A percentile compares a stretch with the other conserved stretches of the same genome.
These are phyloP conservation scores for Phaeophleospora eucalypticola DNA, from an alignment of 2,329 filamentous ascomycete genomes.

Conservation along the genomic window DNA sequence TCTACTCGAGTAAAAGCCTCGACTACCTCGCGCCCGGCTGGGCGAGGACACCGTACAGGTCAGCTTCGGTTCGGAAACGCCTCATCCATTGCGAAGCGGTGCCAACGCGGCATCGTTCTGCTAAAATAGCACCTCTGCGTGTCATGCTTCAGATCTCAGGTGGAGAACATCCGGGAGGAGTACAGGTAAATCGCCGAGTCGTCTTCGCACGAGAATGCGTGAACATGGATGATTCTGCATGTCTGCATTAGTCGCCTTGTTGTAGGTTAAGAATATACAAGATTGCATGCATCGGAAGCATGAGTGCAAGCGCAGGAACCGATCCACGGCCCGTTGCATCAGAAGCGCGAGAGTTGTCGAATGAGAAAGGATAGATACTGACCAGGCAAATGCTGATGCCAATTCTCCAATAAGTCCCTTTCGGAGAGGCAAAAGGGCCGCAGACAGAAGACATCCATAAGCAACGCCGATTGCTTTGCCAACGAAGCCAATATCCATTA, in stretches of 20 bases:
- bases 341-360: neutral
- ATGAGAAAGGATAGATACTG: neutral
- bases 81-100: neutral
- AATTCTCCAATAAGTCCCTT: neutral
- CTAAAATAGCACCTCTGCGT: neutral
- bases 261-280: neutral
- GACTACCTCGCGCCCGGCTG: neutral
- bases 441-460: neutral
- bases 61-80: neutral
- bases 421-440: neutral
- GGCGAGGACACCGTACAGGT: neutral
- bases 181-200: neutral
- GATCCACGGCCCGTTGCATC: neutral
- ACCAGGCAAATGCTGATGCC: too few relatives aligned
- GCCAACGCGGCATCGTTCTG: neutral
- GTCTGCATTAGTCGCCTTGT: neutral
- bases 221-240: neutral
- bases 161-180: neutral
- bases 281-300: neutral
- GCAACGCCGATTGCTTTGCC: neutral
- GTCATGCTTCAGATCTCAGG: neutral
- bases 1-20: neutral
- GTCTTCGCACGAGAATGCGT: neutral
- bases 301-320: neutral
- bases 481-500: neutral